Base-by-base conservation (phyloP, 2,329 filamentous ascomycete genomes). In the Microcera coccophila region DNA sequence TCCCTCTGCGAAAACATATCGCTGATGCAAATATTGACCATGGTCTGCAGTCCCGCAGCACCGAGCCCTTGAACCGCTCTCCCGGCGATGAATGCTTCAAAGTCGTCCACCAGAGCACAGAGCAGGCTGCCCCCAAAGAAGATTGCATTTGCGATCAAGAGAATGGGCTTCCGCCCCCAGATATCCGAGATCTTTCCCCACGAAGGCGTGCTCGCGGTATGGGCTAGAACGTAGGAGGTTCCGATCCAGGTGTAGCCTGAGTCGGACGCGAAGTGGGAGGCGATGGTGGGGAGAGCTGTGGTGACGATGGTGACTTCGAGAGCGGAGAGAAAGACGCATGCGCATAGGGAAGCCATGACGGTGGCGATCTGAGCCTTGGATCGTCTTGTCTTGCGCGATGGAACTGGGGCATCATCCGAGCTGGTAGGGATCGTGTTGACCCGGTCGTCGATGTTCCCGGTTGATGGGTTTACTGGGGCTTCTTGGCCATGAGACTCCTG, bases 221-320 rank as follows among this genome's bases (percentile, higher is more conserved):
- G 81, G 14, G 81, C 82, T 10, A 90, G 76, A 3, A 89, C 70
- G 61, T 85, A 90, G 0, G 85, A 79, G 20, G 77, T 81, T 1
- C 85, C 86, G 47, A 91, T 85, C 87, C 86, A 90, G 12, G 82
- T 81, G 64, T 89, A 90, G 5, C 83, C 84, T 1, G 78, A 70
- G 14, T 76, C 78, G 21, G 79, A 83, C 36, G 76, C 58, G 28
- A 88, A 74, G 20, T 84, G 70, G 3, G 63, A 60, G 3, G 75
- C 68, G 37, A 85, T 84, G 8, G 76, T 76, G 0, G 81, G 81
- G 5, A 84, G 70, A 1, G 80, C 77, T 0, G 81, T 81, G 2
- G 80, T 74, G 21, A 83, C 69, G 52, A 82, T 81, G 14, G 78
- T 81, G 4, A 74, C 59, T 55, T 75, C 77, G 53, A 76, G 66